These are phyloP conservation scores for Clarireedia paspali DNA, from an alignment of 2,329 filamentous ascomycete genomes.

Conservation along the genomic window DNA sequence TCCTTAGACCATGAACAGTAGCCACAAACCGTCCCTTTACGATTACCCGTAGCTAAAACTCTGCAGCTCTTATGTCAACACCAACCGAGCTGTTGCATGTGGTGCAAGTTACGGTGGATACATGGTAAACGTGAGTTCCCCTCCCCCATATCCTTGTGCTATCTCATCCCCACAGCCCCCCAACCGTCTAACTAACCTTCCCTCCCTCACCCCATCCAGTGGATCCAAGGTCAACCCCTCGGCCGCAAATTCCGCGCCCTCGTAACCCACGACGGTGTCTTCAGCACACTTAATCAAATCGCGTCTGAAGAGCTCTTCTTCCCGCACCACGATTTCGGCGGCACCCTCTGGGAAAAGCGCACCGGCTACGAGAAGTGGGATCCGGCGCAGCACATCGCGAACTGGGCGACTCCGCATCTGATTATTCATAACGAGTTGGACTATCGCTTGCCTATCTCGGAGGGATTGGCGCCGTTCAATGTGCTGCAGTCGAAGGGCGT, in stretches of 20 bases:
- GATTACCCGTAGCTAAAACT: neutral
- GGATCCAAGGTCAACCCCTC: constrained; percentile 82
- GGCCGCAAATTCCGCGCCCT: constrained; percentile 81
- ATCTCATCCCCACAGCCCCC: too few species aligned
- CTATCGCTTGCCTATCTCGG: constrained; percentile 77
- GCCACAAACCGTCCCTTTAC: too few species aligned
- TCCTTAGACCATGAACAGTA: too few species aligned
- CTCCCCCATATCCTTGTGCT: too few species aligned
- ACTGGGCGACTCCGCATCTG: constrained; percentile 70
- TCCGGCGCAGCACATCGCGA: constrained; percentile 43
- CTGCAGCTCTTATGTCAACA: constrained; percentile 52
- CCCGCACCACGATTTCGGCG: constrained; percentile 57
- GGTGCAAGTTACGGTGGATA: constrained; percentile 71
- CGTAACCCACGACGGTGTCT: constrained; percentile 83
- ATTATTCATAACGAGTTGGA: constrained; percentile 88
- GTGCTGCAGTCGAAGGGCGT: constrained; percentile 54
- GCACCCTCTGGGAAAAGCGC: constrained; percentile 47
- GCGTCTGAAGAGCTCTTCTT: constrained; percentile 64
- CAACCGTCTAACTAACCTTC: too few species aligned
- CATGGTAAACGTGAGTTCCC: constrained; percentile 53
- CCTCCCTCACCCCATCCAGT: constrained; percentile 29
- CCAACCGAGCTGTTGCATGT: constrained; percentile 59
- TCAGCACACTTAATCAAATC: constrained; percentile 61
- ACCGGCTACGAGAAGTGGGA: constrained; percentile 63
- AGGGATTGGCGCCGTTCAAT: constrained; percentile 62